Base-by-base conservation (phyloP, 441 rosid genomes). In the Populus hybrid region DNA sequence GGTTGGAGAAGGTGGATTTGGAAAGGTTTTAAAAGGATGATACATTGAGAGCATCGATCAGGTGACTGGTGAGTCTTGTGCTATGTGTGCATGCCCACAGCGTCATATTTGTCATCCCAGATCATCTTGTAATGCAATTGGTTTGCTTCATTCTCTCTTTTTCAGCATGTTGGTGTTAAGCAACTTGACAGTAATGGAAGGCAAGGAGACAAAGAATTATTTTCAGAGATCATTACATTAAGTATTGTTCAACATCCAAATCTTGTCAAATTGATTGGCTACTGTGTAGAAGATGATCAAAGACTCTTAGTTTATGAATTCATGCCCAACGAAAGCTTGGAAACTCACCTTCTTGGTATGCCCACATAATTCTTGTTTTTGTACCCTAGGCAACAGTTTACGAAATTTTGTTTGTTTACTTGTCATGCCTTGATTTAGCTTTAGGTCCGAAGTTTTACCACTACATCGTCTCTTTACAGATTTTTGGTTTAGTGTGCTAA, bases 1-100 rank as follows among this genome's bases (percentile, higher is more conserved):
- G 72, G 82, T 94, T 3, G 98, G 98, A n/a, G 97, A 94, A 90
- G 98, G 97, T 20, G 98, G 98, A 53, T 94, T 90, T 38, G 98
- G 98, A 57, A 93, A 90, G 83, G 97, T 93, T 20, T 94, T 91
- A 81, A 90, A 83, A 85, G 98, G 93, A 16, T 77, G 93, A 16
- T 77, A 79, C 8, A 71, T 91, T 69, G 87, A 86, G 63, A 74
- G 71, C 71, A 81, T 74, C 40, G 74, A 86, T 76, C 86, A 86
- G n/a, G n/a, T n/a, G n/a, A n/a, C n/a, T n/a, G 76, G 97, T 91
- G 32, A 40, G 80, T 16, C 26, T 35, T 59, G 7, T 67, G 65
- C 1, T 30, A 30, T n/a, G 4, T 67, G 18, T 36, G 40, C 28
- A 14, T 16, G 9, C 34, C 1, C 14, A 23, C 10, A 23, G 8